Evolutionary conservation across 2,329 filamentous ascomycete species (phyloP).

Genomic region (Ascochyta pisi): DNA sequence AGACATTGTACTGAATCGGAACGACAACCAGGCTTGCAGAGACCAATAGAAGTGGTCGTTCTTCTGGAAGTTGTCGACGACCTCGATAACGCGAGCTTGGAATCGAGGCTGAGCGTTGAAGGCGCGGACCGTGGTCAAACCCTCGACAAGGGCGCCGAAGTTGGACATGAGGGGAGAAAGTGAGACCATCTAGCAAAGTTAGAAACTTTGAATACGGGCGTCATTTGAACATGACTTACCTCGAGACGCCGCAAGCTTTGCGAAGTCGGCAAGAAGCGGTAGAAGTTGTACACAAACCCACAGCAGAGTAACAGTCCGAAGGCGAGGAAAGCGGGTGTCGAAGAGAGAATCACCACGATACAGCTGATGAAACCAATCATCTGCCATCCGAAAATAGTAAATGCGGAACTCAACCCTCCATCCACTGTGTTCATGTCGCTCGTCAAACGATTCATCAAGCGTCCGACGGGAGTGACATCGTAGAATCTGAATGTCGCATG

Average conservation of each 20-base stretch:
- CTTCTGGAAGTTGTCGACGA: conserved; percentile 88
- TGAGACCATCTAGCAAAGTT: conserved; percentile 70
- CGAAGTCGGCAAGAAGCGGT: conserved; percentile 79
- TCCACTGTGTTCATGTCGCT: conserved; percentile 90
- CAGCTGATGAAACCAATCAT: conserved; percentile 75
- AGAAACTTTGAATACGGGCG: conserved; percentile 3
- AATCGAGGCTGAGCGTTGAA: conserved; percentile 81
- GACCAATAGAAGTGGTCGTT: conserved; percentile 97
- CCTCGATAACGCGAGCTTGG: conserved; percentile 77
- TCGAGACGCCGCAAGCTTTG: conserved; percentile 84
- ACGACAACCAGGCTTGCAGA: conserved; percentile 83
- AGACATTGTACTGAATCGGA: conserved; percentile 76
- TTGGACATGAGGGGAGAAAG: conserved; percentile 90
- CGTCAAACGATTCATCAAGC: conserved; percentile 90
- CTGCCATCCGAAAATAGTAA: conserved; percentile 74
- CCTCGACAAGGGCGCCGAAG: conserved; percentile 86
- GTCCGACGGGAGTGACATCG: conserved; percentile 85
- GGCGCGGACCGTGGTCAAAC: conserved; percentile 84
- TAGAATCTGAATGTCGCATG: conserved; percentile 88
- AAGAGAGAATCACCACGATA: conserved; percentile 77
- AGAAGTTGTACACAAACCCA: conserved; percentile 76
- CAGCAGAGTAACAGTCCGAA: conserved; percentile 73
- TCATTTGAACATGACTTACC: conserved; percentile 27
- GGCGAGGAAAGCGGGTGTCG: conserved; percentile 77
- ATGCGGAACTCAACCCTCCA: conserved; percentile 78